Percentiles rank a stretch among this genome's conserved stretches.
These are phyloP conservation scores for Hysterium pulicare DNA, from an alignment of 2,329 filamentous ascomycete species.

Conservation along the genomic window DNA sequence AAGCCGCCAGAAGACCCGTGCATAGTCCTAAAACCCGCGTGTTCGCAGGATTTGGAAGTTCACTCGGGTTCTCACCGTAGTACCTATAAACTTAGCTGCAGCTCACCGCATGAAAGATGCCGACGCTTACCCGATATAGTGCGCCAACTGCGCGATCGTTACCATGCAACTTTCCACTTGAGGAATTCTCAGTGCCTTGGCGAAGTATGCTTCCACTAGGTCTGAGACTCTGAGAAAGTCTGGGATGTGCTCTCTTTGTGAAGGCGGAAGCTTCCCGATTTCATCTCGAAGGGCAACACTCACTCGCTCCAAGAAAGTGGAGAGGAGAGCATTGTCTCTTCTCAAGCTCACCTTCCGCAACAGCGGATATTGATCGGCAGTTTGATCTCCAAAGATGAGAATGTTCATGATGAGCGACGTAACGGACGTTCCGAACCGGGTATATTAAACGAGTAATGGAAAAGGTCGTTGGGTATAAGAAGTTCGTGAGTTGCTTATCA, in stretches of 20 bases:
- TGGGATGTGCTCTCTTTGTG: slow-evolving; percentile 58
- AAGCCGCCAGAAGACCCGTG: slow-evolving; percentile 67
- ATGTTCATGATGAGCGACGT: slow-evolving; percentile 39
- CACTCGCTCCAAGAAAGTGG: slow-evolving; percentile 59
- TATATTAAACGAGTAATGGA: slow-evolving; percentile 18
- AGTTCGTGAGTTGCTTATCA: not conserved
- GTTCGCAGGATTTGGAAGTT: slow-evolving; percentile 48
- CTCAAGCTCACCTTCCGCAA: slow-evolving; percentile 49
- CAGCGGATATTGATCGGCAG: slow-evolving; percentile 63
- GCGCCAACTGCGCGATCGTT: slow-evolving; percentile 62
- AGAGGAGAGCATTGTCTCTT: slow-evolving; percentile 56
- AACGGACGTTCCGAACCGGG: slow-evolving; percentile 9
- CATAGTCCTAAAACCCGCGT: slow-evolving; percentile 61
- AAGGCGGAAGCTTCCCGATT: slow-evolving; percentile 54
- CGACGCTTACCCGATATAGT: slow-evolving; percentile 63
- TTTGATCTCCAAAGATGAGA: slow-evolving; percentile 70
- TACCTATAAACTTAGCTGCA: slow-evolving; percentile 36
- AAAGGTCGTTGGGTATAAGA: slow-evolving; percentile 1
- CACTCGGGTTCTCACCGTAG: slow-evolving; percentile 53
- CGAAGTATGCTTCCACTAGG: slow-evolving; percentile 62
- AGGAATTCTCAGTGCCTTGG: slow-evolving; percentile 55
- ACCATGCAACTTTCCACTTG: slow-evolving; percentile 64
- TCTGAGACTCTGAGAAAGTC: slow-evolving; percentile 62
- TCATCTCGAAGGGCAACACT: slow-evolving; percentile 59
- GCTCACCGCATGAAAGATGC: not conserved